phyloP scores from a whole-genome alignment of 2,329 filamentous ascomycete genomes.

The Hypoxylon sp. region DNA sequence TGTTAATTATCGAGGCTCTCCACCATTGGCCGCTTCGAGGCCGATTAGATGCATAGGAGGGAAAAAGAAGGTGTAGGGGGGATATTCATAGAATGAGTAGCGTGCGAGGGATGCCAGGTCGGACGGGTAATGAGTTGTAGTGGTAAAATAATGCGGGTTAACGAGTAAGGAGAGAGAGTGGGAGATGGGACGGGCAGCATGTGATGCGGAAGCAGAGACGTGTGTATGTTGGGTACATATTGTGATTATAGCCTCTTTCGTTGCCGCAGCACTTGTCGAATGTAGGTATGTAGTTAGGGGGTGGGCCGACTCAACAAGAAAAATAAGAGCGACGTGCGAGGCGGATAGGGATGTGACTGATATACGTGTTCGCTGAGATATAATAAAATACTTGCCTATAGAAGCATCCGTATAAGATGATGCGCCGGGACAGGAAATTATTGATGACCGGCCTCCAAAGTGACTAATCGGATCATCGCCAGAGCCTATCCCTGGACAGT shows the following conservation, averaged over 20 bases:
- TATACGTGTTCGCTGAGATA: constrained; percentile 37
- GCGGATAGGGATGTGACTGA: constrained; percentile 30
- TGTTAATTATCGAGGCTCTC: not conserved
- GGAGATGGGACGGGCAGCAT: not conserved
- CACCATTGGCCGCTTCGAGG: not conserved
- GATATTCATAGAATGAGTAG: not conserved
- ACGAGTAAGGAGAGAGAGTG: not conserved
- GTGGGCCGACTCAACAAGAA: constrained; percentile 17
- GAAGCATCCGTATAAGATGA: constrained; percentile 34
- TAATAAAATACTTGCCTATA: constrained; percentile 37
- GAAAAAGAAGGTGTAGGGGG: not conserved
- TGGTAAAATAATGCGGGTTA: not conserved
- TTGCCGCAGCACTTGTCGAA: too few species aligned
- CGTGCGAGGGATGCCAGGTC: too few species aligned
- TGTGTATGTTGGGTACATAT: not conserved
- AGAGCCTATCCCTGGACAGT: constrained; percentile 6
- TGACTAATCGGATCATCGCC: constrained; percentile 34
- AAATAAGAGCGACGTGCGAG: constrained; percentile 21
- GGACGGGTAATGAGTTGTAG: not conserved
- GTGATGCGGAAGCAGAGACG: not conserved
- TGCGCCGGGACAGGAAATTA: constrained; percentile 32
- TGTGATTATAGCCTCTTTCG: not conserved
- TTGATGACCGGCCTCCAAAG: constrained; percentile 34
- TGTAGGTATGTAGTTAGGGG: constrained; percentile 9
- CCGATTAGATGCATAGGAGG: not conserved